These are phyloP conservation scores for Clitocybe nebularis DNA, from an alignment of 1,284 basidiomycete genomes.

Conservation along the genomic window DNA sequence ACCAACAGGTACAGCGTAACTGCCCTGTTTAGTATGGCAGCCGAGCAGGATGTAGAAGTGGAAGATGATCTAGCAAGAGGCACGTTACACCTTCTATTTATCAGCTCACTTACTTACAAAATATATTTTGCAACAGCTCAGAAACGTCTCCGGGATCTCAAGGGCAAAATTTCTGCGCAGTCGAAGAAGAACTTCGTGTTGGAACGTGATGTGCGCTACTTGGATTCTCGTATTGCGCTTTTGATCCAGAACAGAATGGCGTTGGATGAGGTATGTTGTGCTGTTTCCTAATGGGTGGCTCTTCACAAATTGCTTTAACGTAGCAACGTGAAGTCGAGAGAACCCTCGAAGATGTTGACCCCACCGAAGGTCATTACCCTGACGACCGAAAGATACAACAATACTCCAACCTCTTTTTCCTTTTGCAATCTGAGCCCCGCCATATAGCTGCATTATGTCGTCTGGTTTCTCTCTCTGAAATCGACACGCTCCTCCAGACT, in stretches of 20 bases:
- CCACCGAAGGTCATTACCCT: slow-evolving; percentile 83
- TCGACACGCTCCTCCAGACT: slow-evolving; percentile 97
- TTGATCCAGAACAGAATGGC: slow-evolving; percentile 99
- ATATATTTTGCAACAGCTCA: slow-evolving; percentile 59
- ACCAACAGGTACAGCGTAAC: slow-evolving; percentile 97
- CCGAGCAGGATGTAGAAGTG: slow-evolving; percentile 97
- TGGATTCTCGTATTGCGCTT: slow-evolving; percentile 95
- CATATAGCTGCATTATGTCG: slow-evolving; percentile 96
- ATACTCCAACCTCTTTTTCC: slow-evolving; percentile 98
- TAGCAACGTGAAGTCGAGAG: slow-evolving; percentile 92
- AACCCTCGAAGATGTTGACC: slow-evolving; percentile 93
- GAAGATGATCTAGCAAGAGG: slow-evolving; percentile 96
- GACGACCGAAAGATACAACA: slow-evolving; percentile 93
- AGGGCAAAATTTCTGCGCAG: slow-evolving; percentile 96
- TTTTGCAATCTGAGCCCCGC: slow-evolving; percentile 95
- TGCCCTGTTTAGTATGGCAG: slow-evolving; percentile 95
- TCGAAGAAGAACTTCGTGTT: slow-evolving; percentile 99
- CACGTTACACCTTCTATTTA: slow-evolving; percentile 33
- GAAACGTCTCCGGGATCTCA: slow-evolving; percentile 92
- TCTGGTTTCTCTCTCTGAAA: slow-evolving; percentile 94
- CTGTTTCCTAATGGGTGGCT: slow-evolving; percentile 8
- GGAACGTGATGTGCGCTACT: slow-evolving; percentile 96
- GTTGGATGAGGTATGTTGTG: slow-evolving; percentile 76
- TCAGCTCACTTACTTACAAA: slow-evolving; percentile 2
- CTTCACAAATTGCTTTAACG: neutral